Evolutionary conservation across 1,284 basidiomycete species (phyloP).

Genomic region (Tilletia indica): DNA sequence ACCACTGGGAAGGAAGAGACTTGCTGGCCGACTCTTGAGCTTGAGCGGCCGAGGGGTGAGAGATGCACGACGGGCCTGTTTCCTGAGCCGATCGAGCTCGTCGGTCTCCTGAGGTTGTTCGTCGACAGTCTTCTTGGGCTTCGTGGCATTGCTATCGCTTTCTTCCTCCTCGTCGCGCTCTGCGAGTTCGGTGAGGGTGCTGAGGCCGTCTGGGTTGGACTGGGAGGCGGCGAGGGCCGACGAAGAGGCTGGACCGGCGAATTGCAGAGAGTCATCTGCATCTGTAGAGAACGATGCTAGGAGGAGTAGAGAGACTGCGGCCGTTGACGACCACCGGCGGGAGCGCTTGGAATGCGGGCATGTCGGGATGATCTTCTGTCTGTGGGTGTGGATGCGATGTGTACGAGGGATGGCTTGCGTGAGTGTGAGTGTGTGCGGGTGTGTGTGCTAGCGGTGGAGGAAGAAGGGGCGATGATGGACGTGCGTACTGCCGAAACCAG

Average conservation of each 20-base stretch:
- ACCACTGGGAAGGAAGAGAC: slow-evolving; percentile 34
- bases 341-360: not conserved
- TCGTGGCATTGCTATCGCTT: not conserved
- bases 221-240: not conserved
- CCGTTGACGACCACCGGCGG: not conserved
- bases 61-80: slow-evolving; percentile 36
- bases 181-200: slow-evolving; percentile 7
- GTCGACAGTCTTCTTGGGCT: slow-evolving; percentile 35
- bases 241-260: too few relatives aligned
- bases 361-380: slow-evolving; percentile 3
- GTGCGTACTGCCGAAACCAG: not conserved
- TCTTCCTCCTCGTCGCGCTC: not conserved
- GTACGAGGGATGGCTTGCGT: slow-evolving; percentile 18
- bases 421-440: not conserved
- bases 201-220: slow-evolving; percentile 6
- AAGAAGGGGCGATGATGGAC: not conserved
- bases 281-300: too few relatives aligned
- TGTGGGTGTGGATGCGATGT: not conserved
- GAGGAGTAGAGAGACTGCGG: slow-evolving; percentile 1
- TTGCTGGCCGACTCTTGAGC: slow-evolving; percentile 47
- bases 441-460: slow-evolving; percentile 16
- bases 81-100: slow-evolving; percentile 35
- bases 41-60: slow-evolving; percentile 45
- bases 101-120: slow-evolving; percentile 40
- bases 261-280: too few relatives aligned